Evolutionary conservation across 257 asterid species (phyloP), one percentile per base, ranked within the genome.

Genomic region (Apocynum venetum): DNA sequence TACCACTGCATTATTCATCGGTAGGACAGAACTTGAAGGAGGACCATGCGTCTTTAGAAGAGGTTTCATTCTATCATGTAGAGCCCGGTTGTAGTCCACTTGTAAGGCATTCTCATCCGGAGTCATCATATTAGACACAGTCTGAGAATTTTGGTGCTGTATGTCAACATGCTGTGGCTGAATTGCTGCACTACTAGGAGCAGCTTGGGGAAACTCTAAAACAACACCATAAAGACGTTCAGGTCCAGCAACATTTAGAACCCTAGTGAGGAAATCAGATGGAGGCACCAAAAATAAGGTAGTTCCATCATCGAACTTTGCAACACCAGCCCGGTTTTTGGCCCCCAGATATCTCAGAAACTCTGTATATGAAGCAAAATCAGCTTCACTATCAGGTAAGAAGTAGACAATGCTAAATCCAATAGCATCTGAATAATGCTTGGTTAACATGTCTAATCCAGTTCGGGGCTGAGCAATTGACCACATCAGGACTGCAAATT

Each of bases 251-350:
- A 95, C 88, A 82, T 89, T 90, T 71, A 95, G 91, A 83, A 95
- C 94, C 6, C 87, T 81, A 40, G 87, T 83, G 12, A 95, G 89
- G 81, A 95, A 93, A 69, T 89, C 94, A 44, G 99, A 95, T 40
- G 99, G 99, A 73, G 99, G 99, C 80, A 95, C 99, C 91, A 95
- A 85, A 82, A 95, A 95, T 59, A 95, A 81, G 25, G 97, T 95
- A 73, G 98, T 90, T 57, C 99, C 97, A 82, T 95, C 96, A 68
- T 87, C 92, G 79, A 93, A 95, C 87, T 91, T 95, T 7, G 97
- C 99, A 12, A 95, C 99, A 68, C 99, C 99, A 36, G 99, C 99
- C 84, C 99, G 91, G 80, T 89, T 90, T 78, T 86, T 91, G 47
- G 96, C 84, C 49, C 97, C 97, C 74, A 95, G 89, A 82, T 90